Percentiles rank a stretch among this genome's conserved stretches.
These are phyloP conservation scores for Chimonanthus salicifolius DNA, from an alignment of 164 flowering plant genomes.

Conservation along the genomic window DNA sequence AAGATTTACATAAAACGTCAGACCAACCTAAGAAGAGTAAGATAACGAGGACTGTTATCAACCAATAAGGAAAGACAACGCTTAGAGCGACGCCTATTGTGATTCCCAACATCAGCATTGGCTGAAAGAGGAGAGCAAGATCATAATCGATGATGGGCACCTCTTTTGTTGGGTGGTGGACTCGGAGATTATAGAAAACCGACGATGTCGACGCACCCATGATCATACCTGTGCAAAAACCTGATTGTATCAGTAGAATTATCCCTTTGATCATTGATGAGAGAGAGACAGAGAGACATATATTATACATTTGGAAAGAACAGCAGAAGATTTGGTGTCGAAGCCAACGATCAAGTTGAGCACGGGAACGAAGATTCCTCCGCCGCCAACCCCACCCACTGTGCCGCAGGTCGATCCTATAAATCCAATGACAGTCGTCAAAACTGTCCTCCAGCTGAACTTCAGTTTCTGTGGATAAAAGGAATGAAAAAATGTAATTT, in stretches of 20 bases:
- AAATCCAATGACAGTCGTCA: constrained; percentile 82
- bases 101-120: constrained; percentile 94
- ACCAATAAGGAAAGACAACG: constrained; percentile 96
- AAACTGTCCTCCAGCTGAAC: constrained; percentile 59
- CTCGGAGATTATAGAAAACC: constrained; percentile 89
- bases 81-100: constrained; percentile 81
- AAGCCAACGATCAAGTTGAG: constrained; percentile 84
- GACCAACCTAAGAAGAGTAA: constrained; percentile 70
- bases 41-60: constrained; percentile 86
- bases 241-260: constrained; percentile 5
- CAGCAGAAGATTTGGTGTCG: constrained; percentile 95
- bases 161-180: constrained; percentile 72
- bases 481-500: background rate
- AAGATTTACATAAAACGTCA: background rate
- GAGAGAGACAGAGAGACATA: background rate
- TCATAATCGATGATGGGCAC: constrained; percentile 94
- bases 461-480: constrained; percentile 45
- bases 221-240: constrained; percentile 67
- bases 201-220: constrained; percentile 93
- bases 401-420: constrained; percentile 90
- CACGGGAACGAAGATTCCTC: constrained; percentile 98
- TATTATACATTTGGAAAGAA: constrained; percentile 82
- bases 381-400: constrained; percentile 95
- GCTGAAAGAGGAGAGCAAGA: constrained; percentile 86
- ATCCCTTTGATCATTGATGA: background rate